A percentile compares a stretch with the other conserved stretches of the same genome.
phyloP scores from a whole-genome alignment of 2,329 filamentous ascomycete genomes.

The Tolypocladium album region DNA sequence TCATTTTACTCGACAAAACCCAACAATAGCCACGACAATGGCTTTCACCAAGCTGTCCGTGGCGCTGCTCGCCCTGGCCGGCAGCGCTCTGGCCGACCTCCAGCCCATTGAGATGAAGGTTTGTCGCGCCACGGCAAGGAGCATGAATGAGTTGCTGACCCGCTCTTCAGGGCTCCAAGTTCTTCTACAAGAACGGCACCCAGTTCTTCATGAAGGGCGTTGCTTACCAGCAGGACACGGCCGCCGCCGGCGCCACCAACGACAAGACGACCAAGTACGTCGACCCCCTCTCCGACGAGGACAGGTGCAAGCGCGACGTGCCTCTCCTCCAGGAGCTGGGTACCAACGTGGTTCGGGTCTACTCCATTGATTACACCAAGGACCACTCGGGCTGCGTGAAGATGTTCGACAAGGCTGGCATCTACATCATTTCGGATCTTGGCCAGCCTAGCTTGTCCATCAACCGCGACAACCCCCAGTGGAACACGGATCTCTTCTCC shows the following conservation, averaged over 20 bases:
- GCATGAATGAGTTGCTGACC: not conserved
- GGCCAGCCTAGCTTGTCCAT: conserved; percentile 75
- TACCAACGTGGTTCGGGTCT: conserved; percentile 92
- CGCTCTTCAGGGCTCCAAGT: conserved; percentile 56
- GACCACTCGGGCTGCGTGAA: conserved; percentile 82
- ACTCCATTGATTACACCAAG: conserved; percentile 72
- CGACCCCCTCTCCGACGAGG: conserved; percentile 70
- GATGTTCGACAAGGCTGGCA: conserved; percentile 70
- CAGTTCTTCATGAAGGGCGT: conserved; percentile 79
- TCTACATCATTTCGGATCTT: conserved; percentile 91
- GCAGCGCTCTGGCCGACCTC: conserved; percentile 31
- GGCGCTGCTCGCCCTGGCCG: conserved; percentile 28
- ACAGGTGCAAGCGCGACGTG: conserved; percentile 72
- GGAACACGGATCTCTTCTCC: conserved; percentile 67
- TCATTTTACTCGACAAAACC: not conserved
- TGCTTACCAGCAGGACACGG: conserved; percentile 81
- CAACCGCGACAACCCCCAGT: conserved; percentile 66
- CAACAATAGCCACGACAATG: conserved; percentile 14
- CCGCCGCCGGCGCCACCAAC: conserved; percentile 39
- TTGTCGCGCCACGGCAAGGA: conserved; percentile 7
- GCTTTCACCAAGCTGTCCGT: conserved; percentile 19
- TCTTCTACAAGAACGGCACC: conserved; percentile 72
- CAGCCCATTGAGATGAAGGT: conserved; percentile 62
- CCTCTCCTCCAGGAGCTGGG: conserved; percentile 66
- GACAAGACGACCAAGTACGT: conserved; percentile 47